Base-by-base conservation (phyloP, 164 flowering plant species). In the Platanus orientalis region DNA sequence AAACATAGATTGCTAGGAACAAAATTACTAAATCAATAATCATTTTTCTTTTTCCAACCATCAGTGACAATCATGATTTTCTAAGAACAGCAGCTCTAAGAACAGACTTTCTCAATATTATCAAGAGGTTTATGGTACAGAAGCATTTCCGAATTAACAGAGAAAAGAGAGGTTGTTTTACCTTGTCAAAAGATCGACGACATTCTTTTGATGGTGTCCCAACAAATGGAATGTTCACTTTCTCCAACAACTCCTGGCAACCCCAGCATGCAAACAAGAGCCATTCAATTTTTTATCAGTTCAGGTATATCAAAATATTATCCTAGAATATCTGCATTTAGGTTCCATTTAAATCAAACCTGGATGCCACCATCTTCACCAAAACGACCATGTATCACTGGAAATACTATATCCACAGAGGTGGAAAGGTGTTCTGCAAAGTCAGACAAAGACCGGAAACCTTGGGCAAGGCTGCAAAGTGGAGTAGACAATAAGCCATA, bases 351-450 rank as follows among this genome's bases (percentile, higher is more conserved):
- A 53, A 30, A 13, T 20, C 57, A 49, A 62, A 92, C 96, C 93
- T 92, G 97, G 71, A 92, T 84, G 36, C 88, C 86, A 64, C 97
- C 97, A 79, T 92, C 97, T 86, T 92, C 97, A 61, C 97, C 97
- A 76, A 87, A 89, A 44, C 73, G 81, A 62, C 97, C 96, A 76
- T 92, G 96, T 66, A 89, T 92, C 19, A 84, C 94, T 24, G 97
- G 96, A 69, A 92, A 89, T 2, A 87, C 97, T 69, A 92, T 87
- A 75, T 92, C 97, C 63, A 87, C 97, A 51, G 83, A 71, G 7
- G 80, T 65, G 63, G 88, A 81, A 54, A 89, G 89, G 58, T 92
- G 97, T 23, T 80, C 85, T 20, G 83, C 82, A 66, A 92, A 92
- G 62, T 89, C 88, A 62, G 85, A 64, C 65, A 89, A 69, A 17